phyloP scores from a whole-genome alignment of 1,284 basidiomycete genomes.

The Vanrija humicola region DNA sequence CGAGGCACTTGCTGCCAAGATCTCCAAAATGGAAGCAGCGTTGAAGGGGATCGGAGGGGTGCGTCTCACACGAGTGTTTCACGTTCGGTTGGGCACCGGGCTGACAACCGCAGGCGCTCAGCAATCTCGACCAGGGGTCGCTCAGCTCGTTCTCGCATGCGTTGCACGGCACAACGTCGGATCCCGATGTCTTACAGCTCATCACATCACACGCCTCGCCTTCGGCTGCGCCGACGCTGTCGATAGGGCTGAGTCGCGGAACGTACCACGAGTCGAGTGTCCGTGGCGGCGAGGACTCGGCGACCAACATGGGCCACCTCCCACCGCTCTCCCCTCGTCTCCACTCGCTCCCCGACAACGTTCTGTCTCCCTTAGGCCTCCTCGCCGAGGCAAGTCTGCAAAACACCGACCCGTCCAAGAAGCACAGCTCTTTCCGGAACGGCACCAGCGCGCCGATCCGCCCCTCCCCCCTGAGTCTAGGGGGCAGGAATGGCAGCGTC shows the following conservation, averaged over 20 bases:
- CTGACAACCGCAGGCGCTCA: slow-evolving; percentile 50
- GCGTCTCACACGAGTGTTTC: slow-evolving; percentile 5
- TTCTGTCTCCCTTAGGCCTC: slow-evolving; percentile 82
- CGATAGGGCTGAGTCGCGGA: slow-evolving; percentile 29
- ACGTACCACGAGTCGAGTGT: slow-evolving; percentile 16
- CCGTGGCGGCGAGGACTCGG: slow-evolving; percentile 9
- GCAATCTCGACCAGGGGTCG: slow-evolving; percentile 64
- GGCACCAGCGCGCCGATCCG: slow-evolving; percentile 22
- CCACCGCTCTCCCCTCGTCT: slow-evolving; percentile 65
- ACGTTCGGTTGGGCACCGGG: neutral
- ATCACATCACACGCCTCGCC: slow-evolving; percentile 64
- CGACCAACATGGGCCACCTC: slow-evolving; percentile 13
- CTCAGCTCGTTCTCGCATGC: slow-evolving; percentile 49
- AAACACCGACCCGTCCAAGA: slow-evolving; percentile 57
- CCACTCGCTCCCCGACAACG: slow-evolving; percentile 84
- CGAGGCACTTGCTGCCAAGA: slow-evolving; percentile 77
- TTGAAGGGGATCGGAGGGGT: slow-evolving; percentile 57
- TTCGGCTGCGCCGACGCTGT: slow-evolving; percentile 30
- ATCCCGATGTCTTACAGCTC: slow-evolving; percentile 68
- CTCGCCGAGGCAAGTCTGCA: slow-evolving; percentile 86
- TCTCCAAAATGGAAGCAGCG: slow-evolving; percentile 88
- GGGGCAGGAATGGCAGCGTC: slow-evolving; percentile 16
- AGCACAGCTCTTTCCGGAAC: slow-evolving; percentile 17
- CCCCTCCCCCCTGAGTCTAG: slow-evolving; percentile 32
- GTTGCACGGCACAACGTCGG: slow-evolving; percentile 30